Evolutionary conservation across 208 protist species (phyloP), one percentile per base, ranked within the genome.

Genomic region (Acanthamoeba polyphaga): DNA sequence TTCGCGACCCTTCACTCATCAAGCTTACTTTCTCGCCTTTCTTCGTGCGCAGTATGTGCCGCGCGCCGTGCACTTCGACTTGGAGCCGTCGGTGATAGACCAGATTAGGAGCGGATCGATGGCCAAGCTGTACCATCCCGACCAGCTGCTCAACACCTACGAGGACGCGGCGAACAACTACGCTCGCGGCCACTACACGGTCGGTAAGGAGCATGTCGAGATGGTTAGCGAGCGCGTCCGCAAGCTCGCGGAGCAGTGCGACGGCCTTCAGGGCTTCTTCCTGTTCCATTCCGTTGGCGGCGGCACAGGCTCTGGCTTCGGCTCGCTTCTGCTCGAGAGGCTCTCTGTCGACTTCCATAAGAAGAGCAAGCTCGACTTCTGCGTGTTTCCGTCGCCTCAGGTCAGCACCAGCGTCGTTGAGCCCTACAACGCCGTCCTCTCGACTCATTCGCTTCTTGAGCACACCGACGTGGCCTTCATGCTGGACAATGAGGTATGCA

Each of bases 121-220:
- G 97, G 96, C 97, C 80, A 95, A 98, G 96, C 97, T 99, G 72
- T 99, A 99, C 98, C 98, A 99, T 98, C 99, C 99, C 53, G 98
- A 99, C 95, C 98, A 99, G 96, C 95, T 99, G 80, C 98, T 99
- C 95, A 97, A 96, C 89, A 98, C 98, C 62, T 99, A 99, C 96
- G 99, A 99, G 96, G 99, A 99, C 95, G 99, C 99, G 64, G 99
- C 98, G 93, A 99, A 99, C 98, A 99, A 99, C 98, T 99, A 99
- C 97, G 99, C 99, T 64, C 97, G 98, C 92, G 99, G 99, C 93
- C 99, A 99, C 97, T 99, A 99, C 98, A 99, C 99, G 68, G 97
- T 99, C 92, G 99, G 99, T 95, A 99, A 99, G 97, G 99, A 99
- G 96, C 97, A 99, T 85, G 93, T 99, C 27, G 99, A 99, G 90